Base-by-base conservation (phyloP, 176 grass and related monocot species). In the Poa pratensis region DNA sequence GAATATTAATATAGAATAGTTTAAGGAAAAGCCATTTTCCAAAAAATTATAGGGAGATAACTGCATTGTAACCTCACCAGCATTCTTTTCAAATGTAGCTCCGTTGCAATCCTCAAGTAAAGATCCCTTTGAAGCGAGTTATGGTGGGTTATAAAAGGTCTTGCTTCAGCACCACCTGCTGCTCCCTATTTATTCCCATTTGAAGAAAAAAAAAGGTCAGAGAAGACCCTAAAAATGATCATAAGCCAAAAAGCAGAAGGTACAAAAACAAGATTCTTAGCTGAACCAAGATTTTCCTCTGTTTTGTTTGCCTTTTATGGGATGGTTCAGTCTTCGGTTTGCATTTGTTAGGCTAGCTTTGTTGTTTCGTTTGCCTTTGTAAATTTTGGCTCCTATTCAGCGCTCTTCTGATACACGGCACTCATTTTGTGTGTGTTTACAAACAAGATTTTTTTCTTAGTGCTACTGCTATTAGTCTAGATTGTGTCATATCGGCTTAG, bases 61-160 rank as follows among this genome's bases (percentile, higher is more conserved):
- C 8, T 66, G 63, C 52, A 84, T 28, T 63, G 67, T 83, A 90
- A 92, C 81, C 91, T 94, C 84, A 95, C 96, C 93, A 98, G 90
- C 96, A 98, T 98, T 88, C 93, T 91, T 89, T 95, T 95, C 86
- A 98, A 90, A 68, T 98, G 96, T 67, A 98, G 79, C 61, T 98
- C 96, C 7, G 96, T 98, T 82, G 96, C 96, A 76, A 98, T 98
- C 84, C 93, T 98, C 84, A 98, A 87, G 87, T 94, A 98, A 82
- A 98, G 96, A 92, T 98, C 93, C 89, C 96, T 98, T 85, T 94
- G 93, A 48, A 98, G 91, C 55, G 96, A 98, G 84, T 98, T 98
- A 89, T 95, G 96, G 73, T 98, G 90, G 76, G 93, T 98, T 68
- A 98, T 89, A 60, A 98, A 95, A 66, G 96, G 96, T 61, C 96